phyloP scores from a whole-genome alignment of 2,329 filamentous ascomycete species.

The Didymella pomorum region DNA sequence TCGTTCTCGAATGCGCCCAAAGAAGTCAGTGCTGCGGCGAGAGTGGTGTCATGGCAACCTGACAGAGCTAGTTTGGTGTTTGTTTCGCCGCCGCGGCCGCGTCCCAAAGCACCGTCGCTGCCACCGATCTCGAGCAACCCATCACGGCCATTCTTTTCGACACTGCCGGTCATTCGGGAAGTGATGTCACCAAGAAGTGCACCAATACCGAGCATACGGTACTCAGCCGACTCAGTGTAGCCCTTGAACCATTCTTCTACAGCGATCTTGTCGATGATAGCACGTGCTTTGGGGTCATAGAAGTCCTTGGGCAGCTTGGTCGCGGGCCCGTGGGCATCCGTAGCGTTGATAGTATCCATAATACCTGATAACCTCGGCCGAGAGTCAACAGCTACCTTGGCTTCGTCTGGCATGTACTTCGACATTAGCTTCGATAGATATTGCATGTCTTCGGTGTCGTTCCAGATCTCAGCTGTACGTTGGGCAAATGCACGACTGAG shows the following conservation, averaged over 20 bases:
- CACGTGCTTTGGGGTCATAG: slow-evolving; percentile 76
- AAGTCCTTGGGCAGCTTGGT: slow-evolving; percentile 85
- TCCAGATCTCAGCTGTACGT: slow-evolving; percentile 58
- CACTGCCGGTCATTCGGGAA: slow-evolving; percentile 53
- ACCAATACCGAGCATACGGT: slow-evolving; percentile 88
- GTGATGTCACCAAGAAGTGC: slow-evolving; percentile 84
- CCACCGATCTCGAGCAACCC: slow-evolving; percentile 53
- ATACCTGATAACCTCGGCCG: slow-evolving; percentile 86
- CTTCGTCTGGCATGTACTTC: slow-evolving; percentile 82
- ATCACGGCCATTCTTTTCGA: slow-evolving; percentile 47
- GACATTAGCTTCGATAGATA: slow-evolving; percentile 80
- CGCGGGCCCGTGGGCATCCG: slow-evolving; percentile 79
- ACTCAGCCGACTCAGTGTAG: slow-evolving; percentile 84
- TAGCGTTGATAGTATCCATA: slow-evolving; percentile 93
- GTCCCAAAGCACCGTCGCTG: slow-evolving; percentile 42
- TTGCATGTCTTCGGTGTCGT: slow-evolving; percentile 76
- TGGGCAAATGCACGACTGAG: slow-evolving; percentile 58
- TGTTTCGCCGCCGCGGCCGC: slow-evolving; percentile 58
- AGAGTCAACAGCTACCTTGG: slow-evolving; percentile 79
- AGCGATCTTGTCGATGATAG: slow-evolving; percentile 74
- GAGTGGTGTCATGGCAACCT: slow-evolving; percentile 92
- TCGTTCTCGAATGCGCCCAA: slow-evolving; percentile 78
- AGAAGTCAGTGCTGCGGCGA: slow-evolving; percentile 79
- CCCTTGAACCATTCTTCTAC: slow-evolving; percentile 94
- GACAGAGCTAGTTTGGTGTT: slow-evolving; percentile 77